Evolutionary conservation across 805 yeast species (phyloP), one percentile per base, ranked within the genome.

Genomic region (Candida golubevii): DNA sequence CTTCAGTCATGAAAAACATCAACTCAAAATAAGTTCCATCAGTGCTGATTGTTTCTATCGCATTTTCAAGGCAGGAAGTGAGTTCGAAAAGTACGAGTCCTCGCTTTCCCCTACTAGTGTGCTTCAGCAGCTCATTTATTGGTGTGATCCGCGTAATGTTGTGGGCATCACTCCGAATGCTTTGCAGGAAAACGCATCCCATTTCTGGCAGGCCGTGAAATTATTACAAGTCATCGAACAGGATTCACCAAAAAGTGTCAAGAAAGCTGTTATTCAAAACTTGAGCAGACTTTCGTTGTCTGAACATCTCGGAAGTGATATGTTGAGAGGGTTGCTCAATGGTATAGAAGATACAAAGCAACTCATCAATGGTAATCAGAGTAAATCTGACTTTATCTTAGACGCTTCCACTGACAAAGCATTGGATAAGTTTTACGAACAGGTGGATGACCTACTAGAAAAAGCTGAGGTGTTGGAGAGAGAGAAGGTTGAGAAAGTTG

Each of bases 101-200:
- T 36, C 66, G 33, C 52, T 62, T 10, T 55, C 67, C 5, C 84
- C 88, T 0, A 65, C 73, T 10, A 68, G 69, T 8, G 77, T 85
- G 2, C 65, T 84, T 29, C 88, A 82, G 50, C 95, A 87, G 55
- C 63, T 91, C 38, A 69, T 85, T 23, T 79, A 81, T 56, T 88
- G 97, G 96, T 84, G 95, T 14, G 91, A 88, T 59, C 95, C 96
- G 6, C 65, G 68, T 36, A 78, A 80, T 50, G 65, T 83, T 8
- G 88, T 80, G 3, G 75, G 77, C 46, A 63, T 67, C 35, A 53
- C 69, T 1, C 69, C 69, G 6, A 77, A 66, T 2, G 74, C 66
- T 1, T 62, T 71, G 3, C 57, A 57, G 4, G 55, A 55, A n/a
- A 76, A 78, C 34, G 60, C 73, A 9, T 65, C 78, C 6, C 93